These are phyloP conservation scores for Xanthoceras sorbifolium DNA, from an alignment of 345 rosid species.

Conservation along the genomic window DNA sequence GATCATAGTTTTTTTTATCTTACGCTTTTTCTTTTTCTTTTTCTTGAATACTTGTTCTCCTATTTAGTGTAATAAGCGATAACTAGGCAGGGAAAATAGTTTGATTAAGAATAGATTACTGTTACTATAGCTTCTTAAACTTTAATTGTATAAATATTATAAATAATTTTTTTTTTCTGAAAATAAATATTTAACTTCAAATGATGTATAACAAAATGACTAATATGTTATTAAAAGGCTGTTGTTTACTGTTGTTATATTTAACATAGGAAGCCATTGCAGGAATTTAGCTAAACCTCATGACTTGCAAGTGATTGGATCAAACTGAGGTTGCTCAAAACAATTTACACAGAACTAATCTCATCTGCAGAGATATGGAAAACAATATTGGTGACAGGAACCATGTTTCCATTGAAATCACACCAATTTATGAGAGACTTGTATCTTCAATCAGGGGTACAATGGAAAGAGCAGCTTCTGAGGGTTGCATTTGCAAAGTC, in stretches of 20 bases:
- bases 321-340: neutral
- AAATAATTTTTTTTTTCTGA: no score
- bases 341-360: neutral
- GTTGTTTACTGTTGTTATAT: no score
- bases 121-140: neutral
- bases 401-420: slow-evolving; percentile 38
- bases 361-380: neutral
- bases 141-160: no score
- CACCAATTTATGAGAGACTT: slow-evolving; percentile 16
- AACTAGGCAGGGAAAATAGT: neutral
- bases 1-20: no score
- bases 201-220: no score
- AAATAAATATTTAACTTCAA: no score
- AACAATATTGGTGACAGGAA: neutral
- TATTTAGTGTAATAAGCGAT: neutral
- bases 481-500: slow-evolving; percentile 36
- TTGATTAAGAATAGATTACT: no score
- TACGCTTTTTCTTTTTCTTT: no score
- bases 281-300: neutral
- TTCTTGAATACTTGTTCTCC: no score
- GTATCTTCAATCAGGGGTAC: slow-evolving; percentile 30
- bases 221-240: no score
- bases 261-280: neutral
- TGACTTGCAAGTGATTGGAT: neutral
- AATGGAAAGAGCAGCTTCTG: slow-evolving; percentile 41